Conservation (phyloP, 2,329 filamentous ascomycete species). For the Macrophomina phaseolina region DNA sequence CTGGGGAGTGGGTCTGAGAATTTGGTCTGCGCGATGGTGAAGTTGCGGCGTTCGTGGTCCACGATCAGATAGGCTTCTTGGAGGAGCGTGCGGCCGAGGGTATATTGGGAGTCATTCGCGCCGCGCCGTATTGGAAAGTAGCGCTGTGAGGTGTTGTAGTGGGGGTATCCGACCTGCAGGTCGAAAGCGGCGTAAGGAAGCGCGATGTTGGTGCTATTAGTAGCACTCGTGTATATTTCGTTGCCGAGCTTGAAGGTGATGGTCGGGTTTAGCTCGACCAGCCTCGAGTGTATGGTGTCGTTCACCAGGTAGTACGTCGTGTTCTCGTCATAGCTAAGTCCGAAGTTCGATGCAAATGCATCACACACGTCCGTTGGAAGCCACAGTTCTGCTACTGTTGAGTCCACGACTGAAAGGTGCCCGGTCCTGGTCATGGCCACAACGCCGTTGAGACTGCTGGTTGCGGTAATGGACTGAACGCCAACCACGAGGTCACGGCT, state of each 20-base stretch:
- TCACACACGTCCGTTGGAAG: conserved; percentile 43
- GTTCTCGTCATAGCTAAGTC: conserved; percentile 44
- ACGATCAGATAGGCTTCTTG: conserved; percentile 48
- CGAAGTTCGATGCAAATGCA: conserved; percentile 47
- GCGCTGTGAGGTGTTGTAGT: not conserved
- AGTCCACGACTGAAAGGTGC: conserved; percentile 31
- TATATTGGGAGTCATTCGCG: conserved; percentile 37
- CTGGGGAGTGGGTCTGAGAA: conserved; percentile 15
- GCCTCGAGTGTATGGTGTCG: conserved; percentile 42
- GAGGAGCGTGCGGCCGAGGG: conserved; percentile 43
- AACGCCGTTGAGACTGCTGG: conserved; percentile 10
- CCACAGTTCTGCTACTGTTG: conserved; percentile 31
- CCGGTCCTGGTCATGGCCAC: conserved; percentile 27
- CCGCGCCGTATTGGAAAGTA: conserved; percentile 49
- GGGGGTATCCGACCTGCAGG: not conserved
- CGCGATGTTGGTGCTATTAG: conserved; percentile 33
- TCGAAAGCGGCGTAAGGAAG: conserved; percentile 24
- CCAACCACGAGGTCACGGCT: conserved; percentile 37
- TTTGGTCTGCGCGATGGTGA: conserved; percentile 32
- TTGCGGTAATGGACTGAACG: conserved; percentile 35
- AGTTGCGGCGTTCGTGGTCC: conserved; percentile 44
- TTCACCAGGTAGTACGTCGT: conserved; percentile 48
- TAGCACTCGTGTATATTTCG: conserved; percentile 35
- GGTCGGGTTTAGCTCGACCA: conserved; percentile 41
- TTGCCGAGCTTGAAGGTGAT: conserved; percentile 47